Percentiles rank a stretch among this genome's conserved stretches.
These are phyloP conservation scores for Amanita fuliginea DNA, from an alignment of 768 basidiomycete genomes.

Conservation along the genomic window DNA sequence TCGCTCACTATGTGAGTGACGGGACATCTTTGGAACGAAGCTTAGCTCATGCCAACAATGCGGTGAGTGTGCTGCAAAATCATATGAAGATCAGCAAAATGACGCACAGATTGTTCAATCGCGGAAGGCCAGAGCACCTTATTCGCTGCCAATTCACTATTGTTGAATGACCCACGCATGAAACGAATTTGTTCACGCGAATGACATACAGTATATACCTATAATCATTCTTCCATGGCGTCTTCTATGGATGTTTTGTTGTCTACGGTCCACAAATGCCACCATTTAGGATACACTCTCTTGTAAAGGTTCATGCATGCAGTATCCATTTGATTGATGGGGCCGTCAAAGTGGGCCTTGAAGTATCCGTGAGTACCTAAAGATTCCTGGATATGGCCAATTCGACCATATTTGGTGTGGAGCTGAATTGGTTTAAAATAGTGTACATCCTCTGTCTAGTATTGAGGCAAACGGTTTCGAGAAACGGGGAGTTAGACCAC, in stretches of 20 bases:
- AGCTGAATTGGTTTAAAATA: constrained; percentile 94
- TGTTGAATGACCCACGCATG: too few species aligned
- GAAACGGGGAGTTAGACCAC: background rate
- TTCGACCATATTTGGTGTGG: constrained; percentile 83
- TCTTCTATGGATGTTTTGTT: constrained; percentile 4
- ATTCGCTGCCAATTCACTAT: background rate
- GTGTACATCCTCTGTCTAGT: constrained; percentile 58
- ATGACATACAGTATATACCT: background rate
- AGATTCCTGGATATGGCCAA: constrained; percentile 83
- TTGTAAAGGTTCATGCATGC: constrained; percentile 95
- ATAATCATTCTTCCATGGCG: constrained; percentile 6
- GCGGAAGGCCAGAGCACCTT: background rate
- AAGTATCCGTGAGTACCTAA: constrained; percentile 97
- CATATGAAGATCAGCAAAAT: too few species aligned
- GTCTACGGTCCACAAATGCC: constrained; percentile 35
- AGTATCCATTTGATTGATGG: constrained; percentile 93
- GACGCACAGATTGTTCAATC: background rate
- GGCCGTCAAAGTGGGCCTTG: constrained; percentile 93
- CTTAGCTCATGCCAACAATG: background rate
- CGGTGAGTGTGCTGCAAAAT: background rate
- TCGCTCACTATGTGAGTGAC: constrained; percentile 15
- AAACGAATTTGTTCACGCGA: background rate
- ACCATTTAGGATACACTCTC: constrained; percentile 86
- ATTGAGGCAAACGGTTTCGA: background rate
- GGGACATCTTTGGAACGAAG: background rate